These are phyloP conservation scores for Exserohilum rostratum DNA, from an alignment of 2,329 filamentous ascomycete species.

Conservation along the genomic window DNA sequence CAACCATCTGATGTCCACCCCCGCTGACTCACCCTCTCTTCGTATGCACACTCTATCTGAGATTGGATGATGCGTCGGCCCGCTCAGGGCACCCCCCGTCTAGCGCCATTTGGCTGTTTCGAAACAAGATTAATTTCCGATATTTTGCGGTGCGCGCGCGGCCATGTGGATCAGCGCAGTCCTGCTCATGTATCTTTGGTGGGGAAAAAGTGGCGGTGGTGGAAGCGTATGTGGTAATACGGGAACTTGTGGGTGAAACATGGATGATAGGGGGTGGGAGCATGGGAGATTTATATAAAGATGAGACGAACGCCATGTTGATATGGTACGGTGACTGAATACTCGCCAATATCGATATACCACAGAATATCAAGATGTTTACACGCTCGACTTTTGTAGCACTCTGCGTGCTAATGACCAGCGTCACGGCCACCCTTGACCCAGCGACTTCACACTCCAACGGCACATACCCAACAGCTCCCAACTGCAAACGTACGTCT, in stretches of 20 bases:
- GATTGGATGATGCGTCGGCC: not conserved
- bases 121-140: not conserved
- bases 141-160: not conserved
- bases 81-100: not conserved
- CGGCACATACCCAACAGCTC: slow-evolving; percentile 35
- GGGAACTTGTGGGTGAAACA: too few relatives aligned
- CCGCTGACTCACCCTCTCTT: not conserved
- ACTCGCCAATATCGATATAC: not conserved
- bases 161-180: not conserved
- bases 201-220: not conserved
- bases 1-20: not conserved
- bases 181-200: not conserved
- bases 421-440: slow-evolving; percentile 43
- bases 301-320: not conserved
- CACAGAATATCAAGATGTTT: not conserved
- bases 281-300: not conserved
- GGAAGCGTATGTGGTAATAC: too few relatives aligned
- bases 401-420: slow-evolving; percentile 16
- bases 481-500: slow-evolving; percentile 31
- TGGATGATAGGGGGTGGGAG: not conserved
- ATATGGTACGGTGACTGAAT: not conserved
- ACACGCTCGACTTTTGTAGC: slow-evolving; percentile 7
- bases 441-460: slow-evolving; percentile 49
- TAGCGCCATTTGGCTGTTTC: slow-evolving; percentile 2
- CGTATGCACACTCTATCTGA: not conserved